Evolutionary conservation across 2,329 filamentous ascomycete genomes (phyloP), one percentile per base, ranked within the genome.

Genomic region (Clonostachys sp.): DNA sequence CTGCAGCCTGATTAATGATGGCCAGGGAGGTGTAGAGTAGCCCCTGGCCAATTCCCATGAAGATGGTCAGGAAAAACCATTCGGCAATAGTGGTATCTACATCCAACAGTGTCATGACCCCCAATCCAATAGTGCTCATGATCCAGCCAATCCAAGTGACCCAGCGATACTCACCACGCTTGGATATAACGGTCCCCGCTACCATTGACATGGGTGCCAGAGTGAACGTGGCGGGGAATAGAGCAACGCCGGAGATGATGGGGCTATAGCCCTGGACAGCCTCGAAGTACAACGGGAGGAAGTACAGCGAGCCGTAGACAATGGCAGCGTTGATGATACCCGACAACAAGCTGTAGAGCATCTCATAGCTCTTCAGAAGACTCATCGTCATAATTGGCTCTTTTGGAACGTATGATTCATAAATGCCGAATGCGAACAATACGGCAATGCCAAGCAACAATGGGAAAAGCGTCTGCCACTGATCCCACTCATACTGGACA

Each of bases 281-380:
- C 45, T 77, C 71, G 51, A 76, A 76, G 53, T 75, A 77, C 2
- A 77, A 49, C 0, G 73, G 71, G 1, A 74, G 45, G 49, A 74
- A 74, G 55, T 64, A 70, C 42, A 63, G 55, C 4, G 58, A 52
- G 62, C 68, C 71, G 42, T 63, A 63, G 8, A 71, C 44, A 1
- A 59, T 24, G 2, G 59, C 9, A 7, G 42, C 50, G 24, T 51
- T 51, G 9, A 61, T 34, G 30, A 60, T 59, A 2, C 57, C 57
- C 38, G 54, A 58, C 24, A 48, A 36, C 17, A 55, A 55, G 14
- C 62, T 17, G 43, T 59, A 52, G 6, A 50, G 48, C 2, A 55
- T 53, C 12, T 56, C 59, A 5, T 52, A 50, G 20, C 53, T 47
- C 5, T 49, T 42, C 38, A 62, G 57, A 0, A 62, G 48, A 2